Evolutionary conservation across 2,329 filamentous ascomycete species (phyloP).

Genomic region (Colletotrichum sidae): DNA sequence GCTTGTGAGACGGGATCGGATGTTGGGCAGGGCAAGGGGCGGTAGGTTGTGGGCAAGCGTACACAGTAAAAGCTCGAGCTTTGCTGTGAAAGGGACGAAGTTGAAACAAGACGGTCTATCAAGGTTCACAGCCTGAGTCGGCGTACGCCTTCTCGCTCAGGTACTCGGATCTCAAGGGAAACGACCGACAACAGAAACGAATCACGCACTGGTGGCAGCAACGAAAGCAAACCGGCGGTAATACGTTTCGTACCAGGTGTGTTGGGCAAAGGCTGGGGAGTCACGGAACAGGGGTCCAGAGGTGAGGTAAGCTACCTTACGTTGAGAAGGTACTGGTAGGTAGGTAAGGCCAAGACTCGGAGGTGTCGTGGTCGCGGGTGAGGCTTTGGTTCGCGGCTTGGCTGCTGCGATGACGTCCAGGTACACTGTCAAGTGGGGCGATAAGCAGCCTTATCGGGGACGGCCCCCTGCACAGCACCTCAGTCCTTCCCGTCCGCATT

Average conservation of each 20-base stretch:
- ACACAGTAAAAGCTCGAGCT: not conserved
- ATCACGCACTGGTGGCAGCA: not conserved
- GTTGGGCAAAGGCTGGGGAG: slow-evolving; percentile 1
- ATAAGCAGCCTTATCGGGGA: not conserved
- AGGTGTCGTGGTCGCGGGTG: slow-evolving; percentile 9
- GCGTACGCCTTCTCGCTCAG: too few relatives aligned
- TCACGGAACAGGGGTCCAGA: too few relatives aligned
- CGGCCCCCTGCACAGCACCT: too few relatives aligned
- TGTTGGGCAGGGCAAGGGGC: slow-evolving; percentile 1
- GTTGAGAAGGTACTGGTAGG: too few relatives aligned
- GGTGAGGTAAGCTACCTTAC: too few relatives aligned
- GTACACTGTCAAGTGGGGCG: not conserved
- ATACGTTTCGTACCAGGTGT: too few relatives aligned
- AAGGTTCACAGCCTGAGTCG: too few relatives aligned
- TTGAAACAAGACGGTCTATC: too few relatives aligned
- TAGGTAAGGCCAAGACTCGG: slow-evolving; percentile 13
- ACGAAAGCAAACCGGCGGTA: too few relatives aligned
- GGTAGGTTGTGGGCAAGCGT: not conserved
- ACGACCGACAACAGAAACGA: not conserved
- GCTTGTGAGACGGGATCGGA: slow-evolving; percentile 17
- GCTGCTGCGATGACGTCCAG: slow-evolving; percentile 27
- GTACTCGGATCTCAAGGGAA: not conserved
- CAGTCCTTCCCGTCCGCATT: too few relatives aligned
- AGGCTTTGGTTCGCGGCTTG: slow-evolving; percentile 28
- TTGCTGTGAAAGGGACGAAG: slow-evolving; percentile 25